Base-by-base conservation (phyloP, 1,284 basidiomycete genomes). In the Fistulina hepatica region DNA sequence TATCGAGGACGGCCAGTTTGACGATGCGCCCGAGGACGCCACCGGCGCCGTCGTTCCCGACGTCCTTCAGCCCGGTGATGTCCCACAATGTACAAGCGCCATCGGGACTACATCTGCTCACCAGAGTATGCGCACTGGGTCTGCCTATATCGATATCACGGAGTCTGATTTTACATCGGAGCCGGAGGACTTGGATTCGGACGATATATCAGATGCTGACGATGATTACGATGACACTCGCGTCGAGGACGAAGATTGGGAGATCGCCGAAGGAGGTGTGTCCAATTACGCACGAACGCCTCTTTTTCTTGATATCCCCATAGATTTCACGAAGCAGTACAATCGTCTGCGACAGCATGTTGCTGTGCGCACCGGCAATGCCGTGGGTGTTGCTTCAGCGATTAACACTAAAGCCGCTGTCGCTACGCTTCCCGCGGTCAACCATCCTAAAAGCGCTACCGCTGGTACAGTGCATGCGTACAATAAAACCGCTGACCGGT, bases 271-370 rank as follows among this genome's bases (percentile, higher is more conserved):
- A 47, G 61, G 67, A 49, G 69, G 70, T 69, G 36, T 48, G 65
- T 53, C 12, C 9, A 21, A n/a, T 21, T 21, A 19, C 26, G 21
- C 21, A 24, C 5, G 5, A 17, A 6, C 32, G 6, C 5, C 12
- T 21, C n/a, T 9, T 21, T 25, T 9, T 22, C 20, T 24, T 36
- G 28, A 37, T 35, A 38, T 44, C 41, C 20, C 41, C 37, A 11
- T 50, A 94, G 92, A 97, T 62, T 93, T 97, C 50, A 95, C 92
- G 21, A 97, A 97, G 59, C 89, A 94, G 52, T 97, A 88, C 63
- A 97, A 95, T 59, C 81, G 92, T 23, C 67, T 94, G 23, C 68
- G 81, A 37, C 91, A 94, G 55, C 84, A 92, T 53, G 71, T 81
- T 41, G 80, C 80, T 19, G 73, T 88, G 5, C 74, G 76, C 23